Evolutionary conservation across 1,284 basidiomycete species (phyloP).

Genomic region (Boletus albobrunnescens): DNA sequence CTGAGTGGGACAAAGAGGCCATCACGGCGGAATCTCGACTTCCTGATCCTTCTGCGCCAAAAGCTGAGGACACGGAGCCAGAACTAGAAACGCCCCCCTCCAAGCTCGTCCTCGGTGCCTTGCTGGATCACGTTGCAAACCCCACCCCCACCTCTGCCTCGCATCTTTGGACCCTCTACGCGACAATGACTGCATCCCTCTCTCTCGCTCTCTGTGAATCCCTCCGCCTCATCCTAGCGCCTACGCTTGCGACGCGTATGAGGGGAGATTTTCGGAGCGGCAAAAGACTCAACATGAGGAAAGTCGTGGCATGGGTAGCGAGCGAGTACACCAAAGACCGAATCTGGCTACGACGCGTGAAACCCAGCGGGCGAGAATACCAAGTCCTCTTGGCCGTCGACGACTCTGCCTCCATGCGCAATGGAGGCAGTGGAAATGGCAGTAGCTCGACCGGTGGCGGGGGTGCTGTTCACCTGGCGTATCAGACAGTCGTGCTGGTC

Average conservation of each 20-base stretch:
- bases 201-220: constrained; percentile 94
- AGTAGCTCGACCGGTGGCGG: constrained; percentile 65
- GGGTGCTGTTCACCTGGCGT: constrained; percentile 90
- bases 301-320: constrained; percentile 98
- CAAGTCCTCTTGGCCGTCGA: constrained; percentile 94
- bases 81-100: constrained; percentile 35
- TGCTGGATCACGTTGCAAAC: constrained; percentile 44
- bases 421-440: constrained; percentile 66
- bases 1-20: constrained; percentile 27
- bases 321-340: constrained; percentile 99
- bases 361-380: constrained; percentile 92
- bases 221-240: constrained; percentile 93
- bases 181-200: constrained; percentile 85
- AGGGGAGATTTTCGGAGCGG: constrained; percentile 98
- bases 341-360: constrained; percentile 95
- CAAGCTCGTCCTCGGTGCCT: constrained; percentile 53
- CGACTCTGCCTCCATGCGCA: constrained; percentile 96
- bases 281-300: constrained; percentile 98
- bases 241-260: constrained; percentile 90
- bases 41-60: constrained; percentile 27
- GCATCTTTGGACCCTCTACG: constrained; percentile 88
- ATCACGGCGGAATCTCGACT: constrained; percentile 12
- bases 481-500: constrained; percentile 91
- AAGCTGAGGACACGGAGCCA: constrained; percentile 30
- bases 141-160: constrained; percentile 40